Evolutionary conservation across 2,329 filamentous ascomycete genomes (phyloP).

Genomic region (Diaporthe velutina): DNA sequence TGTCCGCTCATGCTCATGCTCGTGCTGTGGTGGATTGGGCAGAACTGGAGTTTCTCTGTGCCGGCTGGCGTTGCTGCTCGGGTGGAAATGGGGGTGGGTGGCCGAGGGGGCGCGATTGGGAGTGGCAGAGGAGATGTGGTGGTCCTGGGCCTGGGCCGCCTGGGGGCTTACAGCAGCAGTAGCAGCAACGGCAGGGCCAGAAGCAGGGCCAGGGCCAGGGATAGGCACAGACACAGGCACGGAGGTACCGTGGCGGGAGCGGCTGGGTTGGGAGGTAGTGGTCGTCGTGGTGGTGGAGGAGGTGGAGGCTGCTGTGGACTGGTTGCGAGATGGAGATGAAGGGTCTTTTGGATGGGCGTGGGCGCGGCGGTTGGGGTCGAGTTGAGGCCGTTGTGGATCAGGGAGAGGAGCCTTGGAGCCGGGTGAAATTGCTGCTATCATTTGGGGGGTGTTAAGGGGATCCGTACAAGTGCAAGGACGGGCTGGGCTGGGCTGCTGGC

Average conservation of each 20-base stretch:
- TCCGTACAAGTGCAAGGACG: conserved; percentile 2
- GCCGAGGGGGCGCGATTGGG: conserved; percentile 42
- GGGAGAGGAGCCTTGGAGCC: conserved; percentile 49
- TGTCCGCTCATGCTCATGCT: conserved; percentile 82
- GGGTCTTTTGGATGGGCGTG: conserved; percentile 37
- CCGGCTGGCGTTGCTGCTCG: conserved; percentile 43
- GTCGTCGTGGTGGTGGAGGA: conserved; percentile 29
- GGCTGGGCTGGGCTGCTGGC: conserved; percentile 18
- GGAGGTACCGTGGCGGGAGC: conserved; percentile 42
- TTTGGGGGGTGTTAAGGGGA: conserved; percentile 43
- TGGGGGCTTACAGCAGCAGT: conserved; percentile 8
- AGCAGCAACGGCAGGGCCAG: conserved; percentile 25
- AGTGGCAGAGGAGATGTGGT: conserved; percentile 35
- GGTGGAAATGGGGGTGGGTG: conserved; percentile 46
- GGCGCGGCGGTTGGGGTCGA: conserved; percentile 41
- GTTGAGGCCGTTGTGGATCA: conserved; percentile 47
- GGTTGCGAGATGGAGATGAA: conserved; percentile 23
- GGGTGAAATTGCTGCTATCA: conserved; percentile 51
- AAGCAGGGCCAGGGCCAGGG: conserved; percentile 47
- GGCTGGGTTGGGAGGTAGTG: conserved; percentile 35
- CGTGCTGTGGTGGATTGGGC: conserved; percentile 64
- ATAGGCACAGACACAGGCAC: conserved; percentile 43
- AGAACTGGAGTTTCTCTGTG: conserved; percentile 54
- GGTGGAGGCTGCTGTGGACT: conserved; percentile 12
- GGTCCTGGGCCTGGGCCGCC: conserved; percentile 25